These are phyloP conservation scores for Ambispora gerdemannii DNA, from an alignment of 192 early-diverging fungal species.

Conservation along the genomic window DNA sequence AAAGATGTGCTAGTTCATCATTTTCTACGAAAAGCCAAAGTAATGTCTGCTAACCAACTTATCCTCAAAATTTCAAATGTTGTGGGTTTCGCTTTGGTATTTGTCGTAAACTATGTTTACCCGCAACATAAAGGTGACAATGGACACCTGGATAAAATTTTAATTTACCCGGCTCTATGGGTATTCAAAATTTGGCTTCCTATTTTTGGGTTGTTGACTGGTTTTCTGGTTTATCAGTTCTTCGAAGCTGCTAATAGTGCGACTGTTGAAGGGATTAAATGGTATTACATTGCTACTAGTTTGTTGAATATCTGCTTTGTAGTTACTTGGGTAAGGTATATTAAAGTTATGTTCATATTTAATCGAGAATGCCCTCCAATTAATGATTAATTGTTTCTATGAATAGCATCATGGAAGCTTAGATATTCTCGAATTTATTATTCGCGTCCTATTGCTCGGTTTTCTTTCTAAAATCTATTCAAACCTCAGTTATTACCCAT, in stretches of 20 bases:
- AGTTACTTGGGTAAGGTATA: constrained; percentile 2
- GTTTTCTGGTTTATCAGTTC: constrained; percentile 28
- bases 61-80: not conserved
- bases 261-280: constrained; percentile 10
- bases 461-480: constrained; percentile 27
- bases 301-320: not conserved
- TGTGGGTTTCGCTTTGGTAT: not conserved
- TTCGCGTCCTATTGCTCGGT: not conserved
- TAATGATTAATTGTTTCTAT: constrained; percentile 7
- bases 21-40: not conserved
- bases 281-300: constrained; percentile 2
- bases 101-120: not conserved
- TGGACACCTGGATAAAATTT: not conserved
- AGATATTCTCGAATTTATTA: not conserved
- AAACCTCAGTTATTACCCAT: constrained; percentile 38
- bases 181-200: constrained; percentile 14
- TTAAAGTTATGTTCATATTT: not conserved
- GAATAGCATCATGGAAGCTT: not conserved
- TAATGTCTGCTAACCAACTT: not conserved
- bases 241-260: not conserved
- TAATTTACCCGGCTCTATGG: not conserved
- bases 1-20: no score
- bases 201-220: constrained; percentile 4
- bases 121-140: no score
- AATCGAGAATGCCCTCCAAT: not conserved